Percentiles rank a stretch among this genome's conserved stretches.
Evolutionary conservation across 2,329 filamentous ascomycete genomes (phyloP).

Genomic region (Dactylellina parvicollis): DNA sequence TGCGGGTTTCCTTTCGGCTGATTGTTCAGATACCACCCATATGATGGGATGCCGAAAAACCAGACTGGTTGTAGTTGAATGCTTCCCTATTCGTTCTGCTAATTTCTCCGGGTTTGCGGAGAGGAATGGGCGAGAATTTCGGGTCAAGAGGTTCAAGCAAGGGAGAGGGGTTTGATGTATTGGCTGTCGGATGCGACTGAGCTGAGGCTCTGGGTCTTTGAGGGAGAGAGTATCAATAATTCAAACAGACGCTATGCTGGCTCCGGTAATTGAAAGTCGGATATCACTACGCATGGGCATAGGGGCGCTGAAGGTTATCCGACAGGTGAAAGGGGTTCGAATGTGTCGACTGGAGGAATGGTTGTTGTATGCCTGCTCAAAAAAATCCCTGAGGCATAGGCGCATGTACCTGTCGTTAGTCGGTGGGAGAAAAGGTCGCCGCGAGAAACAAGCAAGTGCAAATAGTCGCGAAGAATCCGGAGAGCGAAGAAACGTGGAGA

Average conservation of each 20-base stretch:
- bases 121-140: constrained; percentile 41
- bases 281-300: constrained; percentile 21
- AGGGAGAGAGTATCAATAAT: constrained; percentile 46
- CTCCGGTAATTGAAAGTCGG: constrained; percentile 23
- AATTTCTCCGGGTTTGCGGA: constrained; percentile 38
- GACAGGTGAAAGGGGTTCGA: constrained; percentile 24
- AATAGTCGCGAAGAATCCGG: neutral
- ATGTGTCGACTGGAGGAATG: constrained; percentile 28
- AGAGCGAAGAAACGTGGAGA: constrained; percentile 47
- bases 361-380: constrained; percentile 23
- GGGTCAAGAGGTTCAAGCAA: constrained; percentile 27
- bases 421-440: constrained; percentile 23
- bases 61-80: neutral
- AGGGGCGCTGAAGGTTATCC: constrained; percentile 14
- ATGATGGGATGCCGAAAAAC: constrained; percentile 41
- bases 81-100: constrained; percentile 8
- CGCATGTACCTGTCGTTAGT: constrained; percentile 39
- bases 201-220: constrained; percentile 41
- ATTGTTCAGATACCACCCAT: constrained; percentile 32
- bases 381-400: constrained; percentile 41
- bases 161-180: constrained; percentile 36
- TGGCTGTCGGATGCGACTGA: constrained; percentile 24
- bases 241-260: constrained; percentile 9
- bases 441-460: constrained; percentile 23
- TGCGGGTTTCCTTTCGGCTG: constrained; percentile 53